Conservation (phyloP, 371 early-diverging fungal genomes). For the Blyttiomyces sp. region DNA sequence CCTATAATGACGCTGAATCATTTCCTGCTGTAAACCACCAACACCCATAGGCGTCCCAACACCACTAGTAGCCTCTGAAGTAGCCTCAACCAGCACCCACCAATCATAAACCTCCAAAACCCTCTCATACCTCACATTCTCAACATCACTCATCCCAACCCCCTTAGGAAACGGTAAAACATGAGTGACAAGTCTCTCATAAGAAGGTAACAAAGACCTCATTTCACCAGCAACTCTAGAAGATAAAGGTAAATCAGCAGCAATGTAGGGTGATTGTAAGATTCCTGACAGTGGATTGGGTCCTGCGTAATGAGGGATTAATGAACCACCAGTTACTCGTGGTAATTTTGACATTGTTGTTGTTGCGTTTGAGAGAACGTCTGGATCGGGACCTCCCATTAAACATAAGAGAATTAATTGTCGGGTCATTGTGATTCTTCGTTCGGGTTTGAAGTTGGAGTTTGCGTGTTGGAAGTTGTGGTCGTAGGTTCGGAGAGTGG, state of each 20-base stretch:
- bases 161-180: constrained; percentile 16
- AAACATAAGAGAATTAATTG: not conserved
- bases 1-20: constrained; percentile 31
- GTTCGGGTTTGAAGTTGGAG: not conserved
- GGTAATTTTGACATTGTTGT: not conserved
- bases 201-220: not conserved
- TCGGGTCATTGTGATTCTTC: not conserved
- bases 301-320: not conserved
- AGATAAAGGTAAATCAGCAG: too few species aligned
- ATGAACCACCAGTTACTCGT: not conserved
- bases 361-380: not conserved
- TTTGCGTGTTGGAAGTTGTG: too few species aligned
- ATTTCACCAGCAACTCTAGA: not conserved
- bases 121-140: constrained; percentile 18
- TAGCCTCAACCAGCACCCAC: constrained; percentile 24
- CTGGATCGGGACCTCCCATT: not conserved
- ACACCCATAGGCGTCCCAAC: too few species aligned
- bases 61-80: too few species aligned
- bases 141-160: constrained; percentile 23
- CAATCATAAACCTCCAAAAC: constrained; percentile 35
- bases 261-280: not conserved
- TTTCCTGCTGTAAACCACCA: constrained; percentile 20
- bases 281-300: not conserved
- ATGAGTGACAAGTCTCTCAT: constrained; percentile 2
- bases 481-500: too few species aligned